phyloP scores from a whole-genome alignment of 129 eudicot species.

The Glebionis coronaria region DNA sequence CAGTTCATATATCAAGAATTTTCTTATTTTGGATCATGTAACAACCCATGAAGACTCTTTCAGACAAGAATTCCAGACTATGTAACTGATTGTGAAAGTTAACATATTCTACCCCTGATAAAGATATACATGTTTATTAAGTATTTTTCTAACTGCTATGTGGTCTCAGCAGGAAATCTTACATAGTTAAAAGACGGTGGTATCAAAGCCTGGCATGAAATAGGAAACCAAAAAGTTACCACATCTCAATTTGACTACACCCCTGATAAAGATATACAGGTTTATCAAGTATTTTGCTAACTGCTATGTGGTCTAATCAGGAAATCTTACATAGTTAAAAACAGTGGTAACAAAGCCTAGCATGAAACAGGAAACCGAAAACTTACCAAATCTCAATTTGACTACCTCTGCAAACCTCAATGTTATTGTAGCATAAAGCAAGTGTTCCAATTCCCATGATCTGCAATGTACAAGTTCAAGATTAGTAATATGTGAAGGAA shows the following conservation, averaged over 20 bases:
- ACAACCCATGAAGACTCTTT: not conserved
- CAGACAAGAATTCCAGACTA: conserved; percentile 3
- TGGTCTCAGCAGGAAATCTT: too few relatives aligned
- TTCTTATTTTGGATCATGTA: too few relatives aligned
- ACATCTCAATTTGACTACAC: conserved; percentile 95
- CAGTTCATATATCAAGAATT: too few relatives aligned
- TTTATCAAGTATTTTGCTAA: not conserved
- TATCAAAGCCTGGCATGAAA: not conserved
- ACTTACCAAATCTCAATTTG: conserved; percentile 94
- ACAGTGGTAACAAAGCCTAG: not conserved
- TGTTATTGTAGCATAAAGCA: not conserved
- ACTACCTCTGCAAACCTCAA: conserved; percentile 91
- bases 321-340: too few relatives aligned
- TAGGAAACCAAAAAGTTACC: conserved; percentile 45
- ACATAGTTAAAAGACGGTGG: too few relatives aligned
- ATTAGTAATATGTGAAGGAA: not conserved
- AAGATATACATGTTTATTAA: not conserved
- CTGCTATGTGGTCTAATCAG: too few relatives aligned
- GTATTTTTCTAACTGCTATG: too few relatives aligned
- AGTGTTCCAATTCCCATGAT: conserved; percentile 26
- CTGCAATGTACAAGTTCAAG: conserved; percentile 31
- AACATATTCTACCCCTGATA: not conserved
- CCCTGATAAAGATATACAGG: too few relatives aligned
- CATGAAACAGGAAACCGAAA: not conserved
- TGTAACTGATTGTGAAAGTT: not conserved